Conservation (phyloP, 352 stramenopile species). For the Globisporangium echinulatum region DNA sequence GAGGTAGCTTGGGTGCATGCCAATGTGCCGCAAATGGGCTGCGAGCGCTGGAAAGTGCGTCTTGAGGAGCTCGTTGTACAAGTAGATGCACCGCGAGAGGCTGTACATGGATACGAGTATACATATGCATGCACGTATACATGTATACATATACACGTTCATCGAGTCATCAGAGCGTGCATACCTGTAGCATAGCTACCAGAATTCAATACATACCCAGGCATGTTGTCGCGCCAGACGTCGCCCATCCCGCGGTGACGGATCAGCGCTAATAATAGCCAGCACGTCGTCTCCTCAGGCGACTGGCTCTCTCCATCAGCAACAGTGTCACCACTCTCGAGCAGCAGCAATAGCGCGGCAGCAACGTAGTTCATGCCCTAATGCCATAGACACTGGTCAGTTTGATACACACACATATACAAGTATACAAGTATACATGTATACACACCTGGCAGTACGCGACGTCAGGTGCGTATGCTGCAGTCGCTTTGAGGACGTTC, state of each 20-base stretch:
- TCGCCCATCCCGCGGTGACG: constrained; percentile 47
- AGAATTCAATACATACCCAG: constrained; percentile 29
- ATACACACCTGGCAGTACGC: constrained; percentile 70
- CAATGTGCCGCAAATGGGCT: constrained; percentile 61
- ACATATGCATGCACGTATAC: no score
- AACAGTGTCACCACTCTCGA: constrained; percentile 14
- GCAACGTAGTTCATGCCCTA: constrained; percentile 87
- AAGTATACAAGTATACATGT: not conserved
- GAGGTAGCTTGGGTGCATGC: constrained; percentile 76
- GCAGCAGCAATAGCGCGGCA: constrained; percentile 43
- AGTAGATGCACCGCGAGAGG: constrained; percentile 63
- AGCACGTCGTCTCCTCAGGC: constrained; percentile 55
- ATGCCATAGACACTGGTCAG: not conserved
- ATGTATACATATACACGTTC: no score
- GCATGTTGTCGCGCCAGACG: constrained; percentile 75
- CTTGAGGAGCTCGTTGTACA: constrained; percentile 69
- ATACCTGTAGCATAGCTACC: not conserved
- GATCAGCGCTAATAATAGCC: constrained; percentile 51
- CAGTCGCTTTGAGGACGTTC: constrained; percentile 71
- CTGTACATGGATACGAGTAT: constrained; percentile 12
- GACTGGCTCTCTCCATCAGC: constrained; percentile 12
- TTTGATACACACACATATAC: not conserved
- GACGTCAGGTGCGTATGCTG: constrained; percentile 41
- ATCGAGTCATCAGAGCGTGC: not conserved
- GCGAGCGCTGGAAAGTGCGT: constrained; percentile 63